A percentile compares a stretch with the other conserved stretches of the same genome.
phyloP scores from a whole-genome alignment of 1,139 yeast species.

The Arxiozyma bovina region DNA sequence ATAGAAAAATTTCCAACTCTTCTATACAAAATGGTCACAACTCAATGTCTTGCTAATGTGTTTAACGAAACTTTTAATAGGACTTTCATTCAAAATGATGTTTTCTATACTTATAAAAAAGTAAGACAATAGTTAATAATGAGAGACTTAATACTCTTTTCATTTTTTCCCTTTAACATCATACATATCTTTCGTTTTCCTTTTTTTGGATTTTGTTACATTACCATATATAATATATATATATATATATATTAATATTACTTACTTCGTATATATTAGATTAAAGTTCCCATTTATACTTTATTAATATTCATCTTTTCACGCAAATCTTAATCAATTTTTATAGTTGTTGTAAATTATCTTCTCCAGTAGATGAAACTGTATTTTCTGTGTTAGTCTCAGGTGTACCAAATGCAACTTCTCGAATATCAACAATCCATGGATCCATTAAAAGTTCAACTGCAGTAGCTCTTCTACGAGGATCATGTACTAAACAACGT shows the following conservation, averaged over 20 bases:
- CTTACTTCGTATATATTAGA: background rate
- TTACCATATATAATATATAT: background rate
- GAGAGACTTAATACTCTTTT: too few relatives aligned
- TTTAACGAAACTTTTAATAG: slow-evolving; percentile 12
- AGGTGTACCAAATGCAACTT: slow-evolving; percentile 49
- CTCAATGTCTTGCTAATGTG: slow-evolving; percentile 3
- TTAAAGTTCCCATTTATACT: background rate
- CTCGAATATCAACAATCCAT: slow-evolving; percentile 73
- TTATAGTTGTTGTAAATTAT: too few relatives aligned
- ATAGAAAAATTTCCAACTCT: slow-evolving; percentile 13
- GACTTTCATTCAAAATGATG: slow-evolving; percentile 21
- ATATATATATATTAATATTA: background rate
- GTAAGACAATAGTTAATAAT: slow-evolving; percentile 4
- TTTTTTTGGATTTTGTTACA: background rate
- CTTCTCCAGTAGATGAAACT: background rate
- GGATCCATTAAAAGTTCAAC: slow-evolving; percentile 81
- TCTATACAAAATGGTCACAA: slow-evolving; percentile 9
- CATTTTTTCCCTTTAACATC: background rate
- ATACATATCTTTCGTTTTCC: background rate
- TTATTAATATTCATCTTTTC: background rate
- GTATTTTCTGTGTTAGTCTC: background rate
- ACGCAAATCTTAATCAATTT: too few relatives aligned
- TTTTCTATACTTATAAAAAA: slow-evolving; percentile 31
- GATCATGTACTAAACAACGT: slow-evolving; percentile 77
- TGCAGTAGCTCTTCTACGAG: slow-evolving; percentile 72